Conservation (phyloP, 352 stramenopile genomes). For the Globisporangium canariense region DNA sequence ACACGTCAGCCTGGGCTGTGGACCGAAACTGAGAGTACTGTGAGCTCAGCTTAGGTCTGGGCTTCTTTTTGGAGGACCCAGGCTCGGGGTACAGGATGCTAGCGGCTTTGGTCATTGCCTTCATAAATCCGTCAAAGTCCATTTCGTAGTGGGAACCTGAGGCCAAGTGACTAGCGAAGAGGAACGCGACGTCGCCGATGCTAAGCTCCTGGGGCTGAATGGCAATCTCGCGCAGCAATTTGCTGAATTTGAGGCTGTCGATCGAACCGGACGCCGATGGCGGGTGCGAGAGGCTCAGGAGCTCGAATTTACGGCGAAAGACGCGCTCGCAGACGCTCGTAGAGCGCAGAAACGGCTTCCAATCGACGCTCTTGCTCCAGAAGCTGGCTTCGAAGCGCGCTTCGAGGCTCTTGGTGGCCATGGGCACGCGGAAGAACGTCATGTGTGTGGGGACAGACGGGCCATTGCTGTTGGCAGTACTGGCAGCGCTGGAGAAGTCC, state of each 20-base stretch:
- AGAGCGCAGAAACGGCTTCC: slow-evolving; percentile 23
- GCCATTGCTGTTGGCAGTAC: too few species aligned
- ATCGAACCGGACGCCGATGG: slow-evolving; percentile 26
- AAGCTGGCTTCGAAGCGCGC: slow-evolving; percentile 35
- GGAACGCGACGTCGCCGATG: slow-evolving; percentile 63
- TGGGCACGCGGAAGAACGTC: slow-evolving; percentile 38
- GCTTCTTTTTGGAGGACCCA: neutral
- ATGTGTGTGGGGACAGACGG: neutral
- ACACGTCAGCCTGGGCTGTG: slow-evolving; percentile 23
- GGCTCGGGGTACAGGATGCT: slow-evolving; percentile 23
- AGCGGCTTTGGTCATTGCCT: slow-evolving; percentile 38
- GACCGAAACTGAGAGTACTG: neutral
- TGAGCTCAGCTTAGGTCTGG: neutral
- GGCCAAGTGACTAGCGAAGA: slow-evolving; percentile 46
- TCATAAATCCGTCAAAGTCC: slow-evolving; percentile 47
- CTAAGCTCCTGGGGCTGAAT: slow-evolving; percentile 42
- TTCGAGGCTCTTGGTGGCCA: slow-evolving; percentile 32
- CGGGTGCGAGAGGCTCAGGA: slow-evolving; percentile 50
- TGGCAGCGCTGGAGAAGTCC: slow-evolving; percentile 26
- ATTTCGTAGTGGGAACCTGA: slow-evolving; percentile 54
- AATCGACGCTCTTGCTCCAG: slow-evolving; percentile 65
- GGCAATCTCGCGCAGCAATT: slow-evolving; percentile 58
- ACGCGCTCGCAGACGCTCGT: slow-evolving; percentile 35
- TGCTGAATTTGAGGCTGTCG: slow-evolving; percentile 80
- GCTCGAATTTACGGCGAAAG: slow-evolving; percentile 38